A percentile compares a stretch with the other conserved stretches of the same genome.
phyloP scores from a whole-genome alignment of 192 early-diverging fungal genomes.

The Coemansia sp. region DNA sequence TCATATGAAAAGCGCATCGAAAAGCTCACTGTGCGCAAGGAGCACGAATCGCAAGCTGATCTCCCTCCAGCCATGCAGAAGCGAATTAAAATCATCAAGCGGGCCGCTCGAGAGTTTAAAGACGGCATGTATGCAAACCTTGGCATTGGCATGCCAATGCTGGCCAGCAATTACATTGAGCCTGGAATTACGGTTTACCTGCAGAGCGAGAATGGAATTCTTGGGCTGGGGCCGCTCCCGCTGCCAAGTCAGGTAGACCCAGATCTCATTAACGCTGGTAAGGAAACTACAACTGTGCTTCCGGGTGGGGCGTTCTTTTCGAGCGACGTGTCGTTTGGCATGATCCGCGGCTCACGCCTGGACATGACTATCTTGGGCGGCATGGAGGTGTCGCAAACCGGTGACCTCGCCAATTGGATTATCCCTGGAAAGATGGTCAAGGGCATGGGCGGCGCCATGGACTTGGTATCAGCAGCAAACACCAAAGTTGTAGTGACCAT shows the following conservation, averaged over 20 bases:
- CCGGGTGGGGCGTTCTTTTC: constrained; percentile 67
- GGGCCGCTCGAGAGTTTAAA: constrained; percentile 75
- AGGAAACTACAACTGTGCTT: constrained; percentile 71
- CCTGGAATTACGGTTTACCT: constrained; percentile 65
- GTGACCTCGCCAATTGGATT: constrained; percentile 82
- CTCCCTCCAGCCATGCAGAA: constrained; percentile 39
- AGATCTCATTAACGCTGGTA: constrained; percentile 78
- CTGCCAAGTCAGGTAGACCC: constrained; percentile 65
- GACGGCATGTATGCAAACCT: constrained; percentile 71
- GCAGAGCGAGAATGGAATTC: constrained; percentile 77
- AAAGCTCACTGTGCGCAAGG: constrained; percentile 53
- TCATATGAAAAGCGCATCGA: constrained; percentile 72
- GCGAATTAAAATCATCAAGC: constrained; percentile 67
- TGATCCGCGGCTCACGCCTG: constrained; percentile 75
- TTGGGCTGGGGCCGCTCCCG: constrained; percentile 75
- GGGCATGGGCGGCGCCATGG: constrained; percentile 82
- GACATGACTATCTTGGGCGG: constrained; percentile 74
- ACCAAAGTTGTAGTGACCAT: constrained; percentile 77
- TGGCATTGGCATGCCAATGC: constrained; percentile 77
- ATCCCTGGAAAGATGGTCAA: constrained; percentile 83
- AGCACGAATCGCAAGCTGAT: constrained; percentile 15
- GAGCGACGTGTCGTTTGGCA: constrained; percentile 72
- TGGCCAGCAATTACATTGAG: constrained; percentile 70
- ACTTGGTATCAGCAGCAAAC: constrained; percentile 63
- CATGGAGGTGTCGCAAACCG: constrained; percentile 70